A percentile compares a stretch with the other conserved stretches of the same genome.
Conservation (phyloP, 768 basidiomycete genomes). For the Lyophyllum decastes region DNA sequence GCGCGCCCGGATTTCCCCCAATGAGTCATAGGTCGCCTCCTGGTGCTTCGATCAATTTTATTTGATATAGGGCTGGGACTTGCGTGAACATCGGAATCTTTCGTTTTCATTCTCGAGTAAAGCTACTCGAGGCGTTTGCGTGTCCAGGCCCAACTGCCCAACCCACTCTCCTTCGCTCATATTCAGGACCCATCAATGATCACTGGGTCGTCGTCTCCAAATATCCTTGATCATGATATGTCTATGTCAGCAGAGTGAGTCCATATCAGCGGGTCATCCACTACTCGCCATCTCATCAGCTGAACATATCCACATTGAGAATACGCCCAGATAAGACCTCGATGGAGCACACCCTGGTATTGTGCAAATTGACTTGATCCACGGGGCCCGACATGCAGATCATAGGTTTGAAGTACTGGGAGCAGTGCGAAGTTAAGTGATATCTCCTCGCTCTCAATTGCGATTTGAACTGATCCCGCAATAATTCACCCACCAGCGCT, state of each 20-base stretch:
- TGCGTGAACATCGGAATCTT: not conserved
- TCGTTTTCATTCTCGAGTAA: not conserved
- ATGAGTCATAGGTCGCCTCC: not conserved
- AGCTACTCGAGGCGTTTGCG: not conserved
- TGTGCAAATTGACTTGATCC: slow-evolving; percentile 5
- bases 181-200: slow-evolving; percentile 10
- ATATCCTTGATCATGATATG: not conserved
- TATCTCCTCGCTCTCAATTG: not conserved
- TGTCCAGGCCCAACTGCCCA: not conserved
- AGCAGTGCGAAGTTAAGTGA: not conserved
- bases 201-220: not conserved
- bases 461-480: not conserved
- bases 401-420: not conserved
- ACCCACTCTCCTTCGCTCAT: too few relatives aligned
- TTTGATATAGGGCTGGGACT: not conserved
- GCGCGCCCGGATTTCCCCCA: not conserved
- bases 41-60: not conserved
- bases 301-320: not conserved
- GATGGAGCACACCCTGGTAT: not conserved
- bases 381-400: not conserved
- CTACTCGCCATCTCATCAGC: slow-evolving; percentile 2
- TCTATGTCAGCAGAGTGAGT: not conserved
- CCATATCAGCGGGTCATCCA: not conserved
- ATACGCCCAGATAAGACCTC: not conserved
- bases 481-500: not conserved